Evolutionary conservation across 2,329 filamentous ascomycete species (phyloP).

Genomic region (Monosporascus ibericus): DNA sequence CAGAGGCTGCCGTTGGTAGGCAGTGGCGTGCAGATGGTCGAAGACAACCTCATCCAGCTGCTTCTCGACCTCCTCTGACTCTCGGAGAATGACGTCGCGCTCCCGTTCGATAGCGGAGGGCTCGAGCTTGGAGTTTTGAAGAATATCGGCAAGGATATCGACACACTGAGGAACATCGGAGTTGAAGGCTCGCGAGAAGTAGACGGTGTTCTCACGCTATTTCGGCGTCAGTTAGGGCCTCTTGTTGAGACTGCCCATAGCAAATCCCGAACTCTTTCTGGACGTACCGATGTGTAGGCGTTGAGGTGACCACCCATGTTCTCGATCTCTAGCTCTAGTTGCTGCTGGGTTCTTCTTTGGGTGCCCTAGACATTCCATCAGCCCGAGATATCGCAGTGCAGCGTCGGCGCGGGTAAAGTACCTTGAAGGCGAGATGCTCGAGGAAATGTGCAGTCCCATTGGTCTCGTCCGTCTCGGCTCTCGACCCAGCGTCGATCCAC

Average conservation of each 20-base stretch:
- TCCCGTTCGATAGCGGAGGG: constrained; percentile 88
- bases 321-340: constrained; percentile 98
- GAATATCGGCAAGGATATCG: constrained; percentile 97
- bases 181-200: constrained; percentile 99
- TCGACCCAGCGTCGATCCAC: constrained; percentile 98
- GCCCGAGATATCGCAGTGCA: constrained; percentile 4
- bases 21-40: constrained; percentile 96
- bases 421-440: constrained; percentile 99
- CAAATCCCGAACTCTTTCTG: constrained; percentile 7
- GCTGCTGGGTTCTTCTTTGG: constrained; percentile 87
- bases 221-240: not conserved
- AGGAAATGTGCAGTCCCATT: constrained; percentile 99
- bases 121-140: constrained; percentile 99
- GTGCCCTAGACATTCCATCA: constrained; percentile 60
- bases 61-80: constrained; percentile 99
- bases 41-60: constrained; percentile 99
- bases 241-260: too few relatives aligned
- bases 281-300: constrained; percentile 93
- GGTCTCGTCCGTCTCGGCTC: constrained; percentile 95
- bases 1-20: constrained; percentile 92
- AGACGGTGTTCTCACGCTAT: constrained; percentile 97
- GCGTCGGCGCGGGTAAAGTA: constrained; percentile 33
- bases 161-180: constrained; percentile 92
- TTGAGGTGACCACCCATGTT: constrained; percentile 99
- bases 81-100: constrained; percentile 95